phyloP scores from a whole-genome alignment of 352 stramenopile species.

The Globisporangium nagaii region DNA sequence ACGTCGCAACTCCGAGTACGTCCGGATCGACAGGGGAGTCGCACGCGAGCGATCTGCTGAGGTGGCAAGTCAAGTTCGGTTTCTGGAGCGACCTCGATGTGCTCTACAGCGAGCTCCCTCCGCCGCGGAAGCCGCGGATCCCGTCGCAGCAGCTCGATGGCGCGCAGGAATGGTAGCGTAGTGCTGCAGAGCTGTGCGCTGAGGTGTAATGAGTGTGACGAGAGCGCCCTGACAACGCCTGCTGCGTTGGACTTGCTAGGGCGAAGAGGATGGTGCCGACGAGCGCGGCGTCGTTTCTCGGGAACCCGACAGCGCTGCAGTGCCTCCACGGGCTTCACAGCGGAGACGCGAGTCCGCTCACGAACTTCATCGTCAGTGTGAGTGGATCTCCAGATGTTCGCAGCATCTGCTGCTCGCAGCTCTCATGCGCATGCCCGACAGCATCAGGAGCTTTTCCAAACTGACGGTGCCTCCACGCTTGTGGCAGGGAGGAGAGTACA shows the following conservation, averaged over 20 bases:
- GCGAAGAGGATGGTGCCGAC: constrained; percentile 31
- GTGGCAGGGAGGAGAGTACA: constrained; percentile 34
- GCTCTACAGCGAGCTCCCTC: constrained; percentile 34
- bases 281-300: constrained; percentile 34
- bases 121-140: constrained; percentile 39
- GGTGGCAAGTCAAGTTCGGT: constrained; percentile 49
- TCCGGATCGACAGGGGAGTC: not conserved
- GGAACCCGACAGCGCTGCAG: constrained; percentile 29
- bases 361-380: constrained; percentile 72
- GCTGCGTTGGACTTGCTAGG: constrained; percentile 9
- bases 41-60: not conserved
- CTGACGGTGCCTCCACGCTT: too few species aligned
- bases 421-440: too few species aligned
- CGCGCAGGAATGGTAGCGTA: constrained; percentile 43
- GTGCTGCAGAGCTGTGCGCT: not conserved
- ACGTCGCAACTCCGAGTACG: not conserved
- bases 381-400: too few species aligned
- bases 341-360: constrained; percentile 7
- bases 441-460: too few species aligned
- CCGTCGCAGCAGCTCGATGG: constrained; percentile 23
- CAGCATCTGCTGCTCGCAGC: too few species aligned
- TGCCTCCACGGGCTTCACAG: constrained; percentile 18
- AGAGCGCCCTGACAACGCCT: not conserved
- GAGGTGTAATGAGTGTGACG: not conserved
- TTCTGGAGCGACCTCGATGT: constrained; percentile 56